phyloP scores from a whole-genome alignment of 805 yeast species.

The Candida easanensis region DNA sequence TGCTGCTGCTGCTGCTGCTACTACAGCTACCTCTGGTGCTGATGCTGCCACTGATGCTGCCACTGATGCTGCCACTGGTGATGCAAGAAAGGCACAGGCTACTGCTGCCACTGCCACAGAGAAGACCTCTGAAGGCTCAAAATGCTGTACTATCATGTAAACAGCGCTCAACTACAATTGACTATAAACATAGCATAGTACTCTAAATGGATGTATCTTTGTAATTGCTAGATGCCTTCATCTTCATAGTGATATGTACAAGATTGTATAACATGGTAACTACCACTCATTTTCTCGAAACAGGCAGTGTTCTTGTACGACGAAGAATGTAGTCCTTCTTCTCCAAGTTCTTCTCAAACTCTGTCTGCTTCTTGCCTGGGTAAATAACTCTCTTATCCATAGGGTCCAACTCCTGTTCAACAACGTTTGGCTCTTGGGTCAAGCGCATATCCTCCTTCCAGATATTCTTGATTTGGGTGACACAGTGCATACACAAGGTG shows the following conservation, averaged over 20 bases:
- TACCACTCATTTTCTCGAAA: conserved; percentile 31
- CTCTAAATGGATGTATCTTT: no score
- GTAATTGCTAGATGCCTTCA: no score
- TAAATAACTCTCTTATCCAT: conserved; percentile 64
- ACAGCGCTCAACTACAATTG: no score
- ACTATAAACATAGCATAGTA: no score
- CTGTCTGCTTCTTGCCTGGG: conserved; percentile 64
- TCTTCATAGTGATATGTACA: conserved; percentile 2
- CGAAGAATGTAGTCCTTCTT: conserved; percentile 54
- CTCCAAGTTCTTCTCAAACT: conserved; percentile 42
- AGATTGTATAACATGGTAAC: conserved; percentile 1
- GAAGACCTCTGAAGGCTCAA: conserved; percentile 26
- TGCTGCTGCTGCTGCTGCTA: conserved; percentile 5
- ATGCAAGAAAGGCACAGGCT: conserved; percentile 21
- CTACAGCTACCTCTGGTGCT: conserved; percentile 8
- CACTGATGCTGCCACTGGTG: no score
- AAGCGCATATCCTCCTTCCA: conserved; percentile 52
- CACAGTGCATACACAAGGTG: conserved; percentile 90
- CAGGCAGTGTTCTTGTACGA: conserved; percentile 56
- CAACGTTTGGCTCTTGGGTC: conserved; percentile 21
- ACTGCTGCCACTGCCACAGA: conserved; percentile 13
- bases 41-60: neutral
- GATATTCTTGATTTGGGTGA: conserved; percentile 69
- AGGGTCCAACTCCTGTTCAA: conserved; percentile 40
- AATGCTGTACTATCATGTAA: conserved; percentile 33